phyloP scores from a whole-genome alignment of 2,329 filamentous ascomycete species.

The Epichloe glyceriae region DNA sequence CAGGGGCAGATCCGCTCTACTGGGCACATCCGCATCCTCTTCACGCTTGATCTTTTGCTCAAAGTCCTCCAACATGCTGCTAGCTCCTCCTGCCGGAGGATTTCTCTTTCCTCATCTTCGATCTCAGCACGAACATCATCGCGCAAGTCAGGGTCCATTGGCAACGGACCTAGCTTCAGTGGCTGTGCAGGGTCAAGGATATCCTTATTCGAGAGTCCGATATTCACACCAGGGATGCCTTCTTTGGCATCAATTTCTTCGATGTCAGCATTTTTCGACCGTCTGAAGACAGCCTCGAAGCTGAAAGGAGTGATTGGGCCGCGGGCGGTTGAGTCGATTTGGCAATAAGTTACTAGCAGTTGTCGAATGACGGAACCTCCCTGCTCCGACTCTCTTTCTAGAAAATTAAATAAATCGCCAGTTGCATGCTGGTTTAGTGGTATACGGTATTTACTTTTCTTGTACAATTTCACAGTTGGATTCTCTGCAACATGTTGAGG shows the following conservation, averaged over 20 bases:
- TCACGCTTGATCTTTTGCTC: constrained; percentile 82
- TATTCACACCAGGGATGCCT: constrained; percentile 50
- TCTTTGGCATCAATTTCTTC: constrained; percentile 51
- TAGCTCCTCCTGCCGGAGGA: constrained; percentile 56
- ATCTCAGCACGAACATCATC: constrained; percentile 80
- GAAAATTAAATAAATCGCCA: constrained; percentile 70
- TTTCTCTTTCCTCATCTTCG: constrained; percentile 71
- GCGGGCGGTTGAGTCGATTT: constrained; percentile 43
- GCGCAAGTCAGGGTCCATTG: constrained; percentile 70
- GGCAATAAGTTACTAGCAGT: constrained; percentile 51
- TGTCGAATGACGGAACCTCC: constrained; percentile 68
- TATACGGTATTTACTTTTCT: constrained; percentile 75
- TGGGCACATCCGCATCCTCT: constrained; percentile 73
- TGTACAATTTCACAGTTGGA: constrained; percentile 65
- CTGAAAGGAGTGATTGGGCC: constrained; percentile 52
- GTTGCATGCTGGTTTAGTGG: constrained; percentile 80
- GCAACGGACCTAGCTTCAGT: constrained; percentile 67
- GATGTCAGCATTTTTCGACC: constrained; percentile 46
- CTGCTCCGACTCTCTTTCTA: constrained; percentile 74
- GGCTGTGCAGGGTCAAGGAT: constrained; percentile 41
- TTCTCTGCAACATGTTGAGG: constrained; percentile 71
- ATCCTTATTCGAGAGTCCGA: constrained; percentile 48
- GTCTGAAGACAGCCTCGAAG: constrained; percentile 46
- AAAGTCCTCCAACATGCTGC: constrained; percentile 74
- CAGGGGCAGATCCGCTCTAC: constrained; percentile 65